phyloP scores from a whole-genome alignment of 352 stramenopile species.

The Globisporangium orthogonon region DNA sequence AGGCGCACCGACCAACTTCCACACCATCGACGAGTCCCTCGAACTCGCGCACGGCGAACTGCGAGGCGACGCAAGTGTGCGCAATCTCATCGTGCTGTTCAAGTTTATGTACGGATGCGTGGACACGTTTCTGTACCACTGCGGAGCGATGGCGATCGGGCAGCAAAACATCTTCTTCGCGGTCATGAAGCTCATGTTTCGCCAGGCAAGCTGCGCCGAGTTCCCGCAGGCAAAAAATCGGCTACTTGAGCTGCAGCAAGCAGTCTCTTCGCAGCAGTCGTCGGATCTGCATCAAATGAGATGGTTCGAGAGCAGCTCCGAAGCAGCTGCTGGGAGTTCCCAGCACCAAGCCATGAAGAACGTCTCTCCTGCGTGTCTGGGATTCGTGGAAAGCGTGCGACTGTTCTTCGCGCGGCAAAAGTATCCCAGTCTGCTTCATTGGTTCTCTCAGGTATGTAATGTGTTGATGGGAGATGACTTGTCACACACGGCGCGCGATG shows the following conservation, averaged over 20 bases:
- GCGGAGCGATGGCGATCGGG: constrained; percentile 70
- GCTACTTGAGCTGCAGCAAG: constrained; percentile 12
- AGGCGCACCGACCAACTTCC: constrained; percentile 19
- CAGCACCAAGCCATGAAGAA: constrained; percentile 7
- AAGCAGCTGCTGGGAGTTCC: constrained; percentile 5
- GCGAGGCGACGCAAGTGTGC: constrained; percentile 20
- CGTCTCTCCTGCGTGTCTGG: constrained; percentile 33
- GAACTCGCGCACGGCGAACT: constrained; percentile 8
- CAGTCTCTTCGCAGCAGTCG: not conserved
- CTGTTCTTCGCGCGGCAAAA: constrained; percentile 81
- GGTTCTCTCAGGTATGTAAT: constrained; percentile 66
- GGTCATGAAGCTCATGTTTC: constrained; percentile 70
- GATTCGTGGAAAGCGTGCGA: constrained; percentile 67
- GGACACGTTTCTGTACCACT: constrained; percentile 69
- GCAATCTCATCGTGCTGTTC: constrained; percentile 43
- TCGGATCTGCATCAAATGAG: not conserved
- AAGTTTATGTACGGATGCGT: constrained; percentile 83
- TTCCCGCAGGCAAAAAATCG: constrained; percentile 47
- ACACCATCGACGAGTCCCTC: constrained; percentile 43
- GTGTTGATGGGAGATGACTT: not conserved
- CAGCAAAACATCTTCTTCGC: constrained; percentile 68
- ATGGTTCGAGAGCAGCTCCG: constrained; percentile 6
- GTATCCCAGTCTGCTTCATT: constrained; percentile 74
- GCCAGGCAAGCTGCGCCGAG: constrained; percentile 59
- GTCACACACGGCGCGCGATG: no score